Evolutionary conservation across 345 rosid species (phyloP).

Genomic region (Murraya paniculata): DNA sequence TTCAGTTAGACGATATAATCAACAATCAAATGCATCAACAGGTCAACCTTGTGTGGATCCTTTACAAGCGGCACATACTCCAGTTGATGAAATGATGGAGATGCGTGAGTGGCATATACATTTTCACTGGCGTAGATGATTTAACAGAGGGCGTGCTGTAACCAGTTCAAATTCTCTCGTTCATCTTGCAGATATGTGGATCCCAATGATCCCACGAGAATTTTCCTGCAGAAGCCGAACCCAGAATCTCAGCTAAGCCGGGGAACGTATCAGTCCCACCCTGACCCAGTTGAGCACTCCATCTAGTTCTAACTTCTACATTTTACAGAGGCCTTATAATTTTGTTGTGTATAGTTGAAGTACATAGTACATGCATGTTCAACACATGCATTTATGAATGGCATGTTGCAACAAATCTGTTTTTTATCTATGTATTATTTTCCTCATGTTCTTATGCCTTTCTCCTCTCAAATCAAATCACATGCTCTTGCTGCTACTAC

Average conservation of each 20-base stretch:
- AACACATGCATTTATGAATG: neutral
- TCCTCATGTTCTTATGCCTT: no score
- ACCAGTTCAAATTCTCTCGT: neutral
- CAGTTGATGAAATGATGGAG: constrained; percentile 98
- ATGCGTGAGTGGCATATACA: constrained; percentile 63
- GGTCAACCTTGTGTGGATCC: constrained; percentile 58
- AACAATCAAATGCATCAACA: constrained; percentile 42
- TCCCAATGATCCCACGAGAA: constrained; percentile 88
- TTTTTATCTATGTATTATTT: neutral
- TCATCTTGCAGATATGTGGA: constrained; percentile 74
- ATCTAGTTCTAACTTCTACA: constrained; percentile 14
- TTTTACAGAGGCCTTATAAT: neutral
- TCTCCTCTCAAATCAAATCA: no score
- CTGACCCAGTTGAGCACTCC: constrained; percentile 38
- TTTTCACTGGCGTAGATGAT: neutral
- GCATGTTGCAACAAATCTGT: neutral
- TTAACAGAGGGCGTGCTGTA: neutral
- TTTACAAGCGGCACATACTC: constrained; percentile 77
- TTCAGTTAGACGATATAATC: constrained; percentile 69
- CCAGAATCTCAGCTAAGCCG: constrained; percentile 75
- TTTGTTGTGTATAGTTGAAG: neutral
- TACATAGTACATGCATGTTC: neutral
- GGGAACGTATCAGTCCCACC: constrained; percentile 61
- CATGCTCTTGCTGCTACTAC: no score
- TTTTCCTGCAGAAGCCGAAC: constrained; percentile 80